Evolutionary conservation across 345 rosid species (phyloP).

Genomic region (Cardiospermum halicacabum): DNA sequence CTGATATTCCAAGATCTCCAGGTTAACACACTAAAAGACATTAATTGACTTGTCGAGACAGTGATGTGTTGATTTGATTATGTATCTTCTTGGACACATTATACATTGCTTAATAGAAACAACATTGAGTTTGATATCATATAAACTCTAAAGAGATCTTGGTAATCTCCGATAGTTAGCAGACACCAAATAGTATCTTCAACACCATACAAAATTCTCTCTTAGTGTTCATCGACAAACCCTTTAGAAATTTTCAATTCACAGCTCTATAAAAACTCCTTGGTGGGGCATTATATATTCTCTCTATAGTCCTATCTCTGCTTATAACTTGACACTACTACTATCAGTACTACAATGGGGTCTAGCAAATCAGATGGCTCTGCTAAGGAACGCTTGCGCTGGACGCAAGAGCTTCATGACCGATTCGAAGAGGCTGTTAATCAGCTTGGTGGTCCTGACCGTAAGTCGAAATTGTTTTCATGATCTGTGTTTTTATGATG

Average conservation of each 20-base stretch:
- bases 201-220: background rate
- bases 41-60: background rate
- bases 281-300: background rate
- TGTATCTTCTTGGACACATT: background rate
- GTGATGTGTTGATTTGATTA: background rate
- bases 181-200: slow-evolving; percentile 14
- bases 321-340: slow-evolving; percentile 8
- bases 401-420: slow-evolving; percentile 48
- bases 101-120: background rate
- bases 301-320: slow-evolving; percentile 18
- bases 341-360: slow-evolving; percentile 28
- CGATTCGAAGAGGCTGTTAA: slow-evolving; percentile 44
- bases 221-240: slow-evolving; percentile 29
- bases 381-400: slow-evolving; percentile 41
- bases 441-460: slow-evolving; percentile 52
- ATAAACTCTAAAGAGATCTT: slow-evolving; percentile 9
- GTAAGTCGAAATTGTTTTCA: slow-evolving; percentile 23
- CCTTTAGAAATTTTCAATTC: background rate
- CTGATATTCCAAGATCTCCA: no score
- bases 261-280: slow-evolving; percentile 10
- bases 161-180: slow-evolving; percentile 13
- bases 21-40: background rate
- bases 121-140: slow-evolving; percentile 13
- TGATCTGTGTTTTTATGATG: background rate
- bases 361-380: slow-evolving; percentile 30